Conservation (phyloP, 208 protist genomes). For the Wallacemonas sp. region DNA sequence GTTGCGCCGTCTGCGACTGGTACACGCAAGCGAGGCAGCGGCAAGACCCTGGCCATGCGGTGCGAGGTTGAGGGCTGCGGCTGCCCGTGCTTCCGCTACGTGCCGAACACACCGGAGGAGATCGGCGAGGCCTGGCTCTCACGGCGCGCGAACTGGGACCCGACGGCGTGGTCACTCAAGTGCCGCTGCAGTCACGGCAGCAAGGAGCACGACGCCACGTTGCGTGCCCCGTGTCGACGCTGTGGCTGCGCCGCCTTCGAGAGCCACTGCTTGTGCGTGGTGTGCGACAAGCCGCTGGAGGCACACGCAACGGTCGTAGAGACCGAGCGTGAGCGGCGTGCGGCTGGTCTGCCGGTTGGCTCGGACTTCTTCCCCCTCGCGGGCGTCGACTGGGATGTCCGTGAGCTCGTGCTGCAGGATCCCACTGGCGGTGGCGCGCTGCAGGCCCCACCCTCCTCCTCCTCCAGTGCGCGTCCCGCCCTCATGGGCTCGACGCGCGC, state of each 20-base stretch:
- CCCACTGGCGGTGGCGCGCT: conserved; percentile 55
- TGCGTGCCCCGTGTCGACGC: conserved; percentile 21
- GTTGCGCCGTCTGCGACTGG: too few relatives aligned
- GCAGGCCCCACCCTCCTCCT: conserved; percentile 21
- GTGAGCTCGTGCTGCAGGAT: conserved; percentile 60
- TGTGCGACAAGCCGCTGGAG: conserved; percentile 82
- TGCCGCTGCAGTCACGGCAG: conserved; percentile 81
- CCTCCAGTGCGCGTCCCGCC: conserved; percentile 2
- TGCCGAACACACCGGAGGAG: conserved; percentile 86
- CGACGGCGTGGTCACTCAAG: conserved; percentile 63
- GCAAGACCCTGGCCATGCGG: conserved; percentile 17
- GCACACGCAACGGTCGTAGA: conserved; percentile 85
- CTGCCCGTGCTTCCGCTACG: conserved; percentile 71
- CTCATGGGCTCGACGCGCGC: conserved; percentile 3
- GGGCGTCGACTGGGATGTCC: conserved; percentile 62
- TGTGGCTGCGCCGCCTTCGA: conserved; percentile 49
- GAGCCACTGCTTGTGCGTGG: conserved; percentile 78
- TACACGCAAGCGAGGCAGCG: too few relatives aligned
- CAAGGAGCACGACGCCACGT: conserved; percentile 46
- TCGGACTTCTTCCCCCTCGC: conserved; percentile 71
- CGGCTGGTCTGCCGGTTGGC: conserved; percentile 49
- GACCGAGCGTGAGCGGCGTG: conserved; percentile 51
- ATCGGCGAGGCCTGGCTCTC: conserved; percentile 86
- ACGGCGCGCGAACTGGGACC: conserved; percentile 63
- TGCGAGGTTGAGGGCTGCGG: conserved; percentile 50